phyloP scores from a whole-genome alignment of 139 green algal genomes.

The Coccomyxa sp. region DNA sequence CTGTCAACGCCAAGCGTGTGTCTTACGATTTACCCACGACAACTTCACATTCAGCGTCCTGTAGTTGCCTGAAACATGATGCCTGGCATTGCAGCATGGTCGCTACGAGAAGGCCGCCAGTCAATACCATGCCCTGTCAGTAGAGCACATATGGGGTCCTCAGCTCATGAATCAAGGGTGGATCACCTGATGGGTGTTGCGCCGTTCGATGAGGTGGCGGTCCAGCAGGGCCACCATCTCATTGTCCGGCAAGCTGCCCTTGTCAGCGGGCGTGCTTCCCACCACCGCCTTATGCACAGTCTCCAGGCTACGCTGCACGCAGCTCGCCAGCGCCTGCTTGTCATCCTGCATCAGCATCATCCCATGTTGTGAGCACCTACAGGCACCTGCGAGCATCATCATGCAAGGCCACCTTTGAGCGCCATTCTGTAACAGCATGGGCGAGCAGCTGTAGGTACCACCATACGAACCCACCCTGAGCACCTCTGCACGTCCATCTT shows the following conservation, averaged over 20 bases:
- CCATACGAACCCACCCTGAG: neutral
- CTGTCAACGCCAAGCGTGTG: too few relatives aligned
- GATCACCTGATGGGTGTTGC: neutral
- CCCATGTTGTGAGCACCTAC: too few relatives aligned
- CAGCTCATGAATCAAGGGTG: neutral
- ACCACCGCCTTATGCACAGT: conserved; percentile 19
- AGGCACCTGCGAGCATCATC: too few relatives aligned
- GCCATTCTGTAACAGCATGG: too few relatives aligned
- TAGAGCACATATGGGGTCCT: neutral
- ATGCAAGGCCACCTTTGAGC: neutral
- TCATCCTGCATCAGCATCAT: conserved; percentile 54
- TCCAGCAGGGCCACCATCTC: conserved; percentile 20
- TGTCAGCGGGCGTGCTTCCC: conserved; percentile 17
- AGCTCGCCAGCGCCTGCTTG: conserved; percentile 48
- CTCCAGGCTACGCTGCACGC: conserved; percentile 21
- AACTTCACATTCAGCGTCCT: neutral
- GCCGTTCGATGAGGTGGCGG: conserved; percentile 16
- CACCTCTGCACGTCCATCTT: neutral
- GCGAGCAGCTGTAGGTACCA: neutral
- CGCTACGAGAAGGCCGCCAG: too few relatives aligned
- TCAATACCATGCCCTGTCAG: neutral
- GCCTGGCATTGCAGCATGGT: neutral
- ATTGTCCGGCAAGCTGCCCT: too few relatives aligned
- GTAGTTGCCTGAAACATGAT: neutral
- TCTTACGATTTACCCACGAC: too few relatives aligned